Evolutionary conservation across 2,329 filamentous ascomycete species (phyloP), one percentile per base, ranked within the genome.

Genomic region (Ophiostoma fasciatum): DNA sequence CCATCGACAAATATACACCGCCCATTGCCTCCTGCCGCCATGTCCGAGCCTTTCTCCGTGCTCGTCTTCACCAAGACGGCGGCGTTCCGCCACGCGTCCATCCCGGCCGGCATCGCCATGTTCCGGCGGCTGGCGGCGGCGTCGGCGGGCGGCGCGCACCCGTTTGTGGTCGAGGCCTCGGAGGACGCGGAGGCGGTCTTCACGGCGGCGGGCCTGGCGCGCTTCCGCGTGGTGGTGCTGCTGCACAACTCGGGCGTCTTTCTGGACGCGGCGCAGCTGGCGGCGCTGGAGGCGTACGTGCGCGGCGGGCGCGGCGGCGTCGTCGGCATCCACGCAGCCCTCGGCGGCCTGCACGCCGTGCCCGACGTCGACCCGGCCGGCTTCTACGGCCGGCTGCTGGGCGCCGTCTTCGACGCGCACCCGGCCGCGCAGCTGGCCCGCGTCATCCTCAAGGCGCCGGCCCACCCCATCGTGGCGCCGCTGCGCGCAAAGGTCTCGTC

Each of bases 241-340:
- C 48, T 62, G 8, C 58, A 61, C 28, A 49, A 46, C 5, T 56
- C 57, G 9, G 59, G 59, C 29, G 51, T 57, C 20, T 53, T 61
- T 34, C 46, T 62, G n/a, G 44, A 45, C 19, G 30, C 36, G 1
- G 27, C 41, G 1, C 54, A 62, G 40, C 41, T 62, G 2, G 46
- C 38, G 0, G 54, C 51, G 1, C 43, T 63, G 20, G 46, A 55
- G 38, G 39, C 25, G 4, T 59, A 53, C 28, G 49, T 61, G 19
- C 46, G 43, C 12, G 31, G 37, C 14, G 57, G 60, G 11, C 9
- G 11, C 2, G 55, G 56, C 15, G 57, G 59, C 3, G 46, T 61
- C 27, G 57, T 63, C 1, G 59, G 50, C 17, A 48, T 63, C n/a
- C 59, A 63, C 41, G 55, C 53, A 22, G 58, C 59, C 1, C 48